Evolutionary conservation across 129 eudicot species (phyloP), one percentile per base, ranked within the genome.

Genomic region (Lonicera japonica): DNA sequence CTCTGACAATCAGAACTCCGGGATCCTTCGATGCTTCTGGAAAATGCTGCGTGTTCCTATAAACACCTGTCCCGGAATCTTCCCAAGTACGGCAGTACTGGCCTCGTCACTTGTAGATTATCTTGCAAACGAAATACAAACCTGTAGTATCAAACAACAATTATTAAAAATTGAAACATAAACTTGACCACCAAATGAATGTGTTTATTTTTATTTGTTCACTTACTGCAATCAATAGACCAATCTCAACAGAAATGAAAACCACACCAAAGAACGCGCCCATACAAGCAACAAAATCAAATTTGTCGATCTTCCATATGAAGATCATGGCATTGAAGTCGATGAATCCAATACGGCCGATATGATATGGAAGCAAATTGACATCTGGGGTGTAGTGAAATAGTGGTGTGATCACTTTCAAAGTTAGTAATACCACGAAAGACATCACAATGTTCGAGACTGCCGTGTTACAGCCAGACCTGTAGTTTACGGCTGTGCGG

Each of bases 61-160:
- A 86, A 57, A 86, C 79, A 52, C 51, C 70, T 4, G 95, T 86
- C 73, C 79, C 71, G 95, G 95, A 34, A 86, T 73, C 65, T 79
- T 86, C 25, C 94, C 95, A 0, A 86, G 86, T 56, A 79, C 41
- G 0, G 88, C 86, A 2, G 88, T 86, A 13, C 95, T 1, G 95
- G 95, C 74, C 95, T 73, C n/a, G 95, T 82, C 22, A 79, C 95
- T 86, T 86, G 95, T 36, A 86, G 60, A 86, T 85, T 25, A 86
- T 73, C 66, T 86, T 86, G 88, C 88, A 54, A 86, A 82, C 14
- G 95, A 86, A 67, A 86, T 82, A 1, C 70, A 63, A 21, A 82
- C 86, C 94, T 86, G 23, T 24, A 23, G 1, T 46, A 48, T 23
- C 47, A 17, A 25, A 24, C 18, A 21, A 0, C n/a, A 60, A 47